phyloP scores from a whole-genome alignment of 83 land plant species.

The Diphasiastrum complanatum region DNA sequence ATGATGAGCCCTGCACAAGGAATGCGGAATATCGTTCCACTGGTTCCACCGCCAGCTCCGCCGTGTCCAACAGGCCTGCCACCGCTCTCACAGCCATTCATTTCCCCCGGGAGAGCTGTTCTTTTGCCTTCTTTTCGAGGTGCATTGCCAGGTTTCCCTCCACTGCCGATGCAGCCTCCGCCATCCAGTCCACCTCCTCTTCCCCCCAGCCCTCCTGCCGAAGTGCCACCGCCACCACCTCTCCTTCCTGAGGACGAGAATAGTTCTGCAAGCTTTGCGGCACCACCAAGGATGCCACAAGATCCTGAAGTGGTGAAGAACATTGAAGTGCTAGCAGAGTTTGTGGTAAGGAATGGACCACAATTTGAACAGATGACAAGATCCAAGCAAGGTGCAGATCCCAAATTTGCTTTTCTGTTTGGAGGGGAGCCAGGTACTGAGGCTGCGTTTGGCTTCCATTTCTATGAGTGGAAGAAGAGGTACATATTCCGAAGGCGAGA shows the following conservation, averaged over 20 bases:
- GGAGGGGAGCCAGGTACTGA: slow-evolving; percentile 60
- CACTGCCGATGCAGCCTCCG: slow-evolving; percentile 22
- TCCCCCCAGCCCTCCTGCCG: slow-evolving; percentile 6
- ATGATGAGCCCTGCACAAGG: background rate
- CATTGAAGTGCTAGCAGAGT: slow-evolving; percentile 46
- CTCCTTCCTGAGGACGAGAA: no score
- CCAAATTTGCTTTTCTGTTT: slow-evolving; percentile 54
- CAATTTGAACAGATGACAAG: slow-evolving; percentile 40
- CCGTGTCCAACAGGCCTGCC: slow-evolving; percentile 10
- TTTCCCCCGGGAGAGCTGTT: background rate
- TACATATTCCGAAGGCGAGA: slow-evolving; percentile 7
- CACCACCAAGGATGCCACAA: slow-evolving; percentile 36
- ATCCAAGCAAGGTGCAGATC: slow-evolving; percentile 34
- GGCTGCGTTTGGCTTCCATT: slow-evolving; percentile 43
- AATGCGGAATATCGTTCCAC: slow-evolving; percentile 12
- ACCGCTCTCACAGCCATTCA: background rate
- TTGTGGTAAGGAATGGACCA: slow-evolving; percentile 41
- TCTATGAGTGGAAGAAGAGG: slow-evolving; percentile 58
- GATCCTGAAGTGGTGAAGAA: slow-evolving; percentile 43
- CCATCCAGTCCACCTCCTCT: slow-evolving; percentile 35
- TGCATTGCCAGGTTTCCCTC: slow-evolving; percentile 3
- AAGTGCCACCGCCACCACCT: slow-evolving; percentile 19
- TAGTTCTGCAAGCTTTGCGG: background rate
- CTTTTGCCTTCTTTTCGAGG: slow-evolving; percentile 4
- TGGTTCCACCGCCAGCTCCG: slow-evolving; percentile 19